These are phyloP conservation scores for Acrocalymma vagum DNA, from an alignment of 2,329 filamentous ascomycete genomes.

Conservation along the genomic window DNA sequence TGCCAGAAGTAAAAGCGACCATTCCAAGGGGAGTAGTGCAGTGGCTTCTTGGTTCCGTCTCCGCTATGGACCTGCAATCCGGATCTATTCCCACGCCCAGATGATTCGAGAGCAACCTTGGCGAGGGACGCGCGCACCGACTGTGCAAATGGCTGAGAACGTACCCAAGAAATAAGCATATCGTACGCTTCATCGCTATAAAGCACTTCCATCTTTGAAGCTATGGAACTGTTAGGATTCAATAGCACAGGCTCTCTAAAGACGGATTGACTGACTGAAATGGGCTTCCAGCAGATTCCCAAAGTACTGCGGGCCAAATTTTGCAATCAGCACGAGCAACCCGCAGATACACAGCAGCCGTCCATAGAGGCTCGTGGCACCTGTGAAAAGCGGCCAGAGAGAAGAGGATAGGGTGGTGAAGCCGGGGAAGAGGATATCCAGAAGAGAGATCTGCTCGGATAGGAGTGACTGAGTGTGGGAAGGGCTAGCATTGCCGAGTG, in stretches of 20 bases:
- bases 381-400: slow-evolving; percentile 13
- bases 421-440: slow-evolving; percentile 16
- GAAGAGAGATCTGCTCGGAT: slow-evolving; percentile 13
- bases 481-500: slow-evolving; percentile 10
- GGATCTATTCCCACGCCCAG: slow-evolving; percentile 7
- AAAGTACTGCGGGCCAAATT: slow-evolving; percentile 13
- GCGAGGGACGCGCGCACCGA: slow-evolving; percentile 15
- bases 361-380: slow-evolving; percentile 12
- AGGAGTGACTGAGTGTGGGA: slow-evolving; percentile 12
- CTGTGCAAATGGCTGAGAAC: slow-evolving; percentile 11
- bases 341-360: slow-evolving; percentile 12
- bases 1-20: slow-evolving; percentile 19
- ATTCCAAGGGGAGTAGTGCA: slow-evolving; percentile 20
- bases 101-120: slow-evolving; percentile 18
- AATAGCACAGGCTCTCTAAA: slow-evolving; percentile 3
- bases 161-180: slow-evolving; percentile 16
- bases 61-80: slow-evolving; percentile 10
- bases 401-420: slow-evolving; percentile 10
- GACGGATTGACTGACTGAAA: slow-evolving; percentile 14
- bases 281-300: slow-evolving; percentile 16
- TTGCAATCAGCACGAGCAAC: slow-evolving; percentile 17
- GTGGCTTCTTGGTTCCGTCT: slow-evolving; percentile 22
- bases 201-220: slow-evolving; percentile 15
- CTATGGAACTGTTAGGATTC: slow-evolving; percentile 12
- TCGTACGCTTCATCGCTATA: slow-evolving; percentile 19